Percentiles rank a stretch among this genome's conserved stretches.
phyloP scores from a whole-genome alignment of 305 asterid species.

The Striga hermonthica region DNA sequence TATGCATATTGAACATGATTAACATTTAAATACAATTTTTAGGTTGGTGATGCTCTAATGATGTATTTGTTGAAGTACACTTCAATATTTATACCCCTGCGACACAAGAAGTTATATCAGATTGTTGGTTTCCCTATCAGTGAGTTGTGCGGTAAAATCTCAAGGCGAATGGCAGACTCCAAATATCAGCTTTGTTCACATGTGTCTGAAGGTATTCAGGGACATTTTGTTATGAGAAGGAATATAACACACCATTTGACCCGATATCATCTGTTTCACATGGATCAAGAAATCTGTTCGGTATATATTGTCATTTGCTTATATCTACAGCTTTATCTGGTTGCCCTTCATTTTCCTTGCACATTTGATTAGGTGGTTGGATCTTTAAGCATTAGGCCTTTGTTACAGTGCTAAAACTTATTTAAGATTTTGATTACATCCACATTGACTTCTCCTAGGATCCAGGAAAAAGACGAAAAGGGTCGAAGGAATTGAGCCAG shows the following conservation, averaged over 20 bases:
- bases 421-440: constrained; percentile 19
- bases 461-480: constrained; percentile 53
- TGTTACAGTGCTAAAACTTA: constrained; percentile 2
- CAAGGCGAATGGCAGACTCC: constrained; percentile 28
- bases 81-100: constrained; percentile 67
- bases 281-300: too few relatives aligned
- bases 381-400: neutral
- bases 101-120: constrained; percentile 56
- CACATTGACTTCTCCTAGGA: constrained; percentile 36
- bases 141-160: constrained; percentile 35
- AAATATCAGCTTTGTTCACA: constrained; percentile 34
- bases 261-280: too few relatives aligned
- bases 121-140: constrained; percentile 67
- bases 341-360: neutral
- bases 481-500: constrained; percentile 36
- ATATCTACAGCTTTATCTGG: neutral
- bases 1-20: constrained; percentile 23
- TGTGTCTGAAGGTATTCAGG: constrained; percentile 36
- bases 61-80: constrained; percentile 56
- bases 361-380: constrained; percentile 6
- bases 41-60: constrained; percentile 86
- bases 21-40: constrained; percentile 29
- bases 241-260: neutral
- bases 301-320: too few relatives aligned
- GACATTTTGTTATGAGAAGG: constrained; percentile 11